A percentile compares a stretch with the other conserved stretches of the same genome.
Conservation (phyloP, 441 rosid genomes). For the Pelargonium cotyledonis region DNA sequence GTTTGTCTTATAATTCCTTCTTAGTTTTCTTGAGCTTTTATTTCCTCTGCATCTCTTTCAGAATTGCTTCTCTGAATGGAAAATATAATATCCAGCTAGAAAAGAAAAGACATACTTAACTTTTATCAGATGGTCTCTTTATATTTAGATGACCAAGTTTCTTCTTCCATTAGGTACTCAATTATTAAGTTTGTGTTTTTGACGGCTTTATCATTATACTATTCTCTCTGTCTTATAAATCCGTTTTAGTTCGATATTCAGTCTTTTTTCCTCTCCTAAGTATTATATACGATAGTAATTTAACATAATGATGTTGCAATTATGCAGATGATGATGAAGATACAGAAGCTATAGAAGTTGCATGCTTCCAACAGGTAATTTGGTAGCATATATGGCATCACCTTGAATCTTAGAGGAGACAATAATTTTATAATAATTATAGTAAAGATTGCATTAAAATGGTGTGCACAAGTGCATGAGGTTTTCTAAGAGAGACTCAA, state of each 20-base stretch:
- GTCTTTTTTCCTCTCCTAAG: neutral
- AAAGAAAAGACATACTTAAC: no score
- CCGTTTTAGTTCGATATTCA: neutral
- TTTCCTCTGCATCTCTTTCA: no score
- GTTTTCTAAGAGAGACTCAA: neutral
- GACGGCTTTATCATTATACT: neutral
- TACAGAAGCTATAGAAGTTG: slow-evolving; percentile 73
- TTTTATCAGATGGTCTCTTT: no score
- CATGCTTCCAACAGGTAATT: slow-evolving; percentile 69
- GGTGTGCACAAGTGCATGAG: neutral
- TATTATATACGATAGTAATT: neutral
- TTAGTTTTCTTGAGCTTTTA: no score
- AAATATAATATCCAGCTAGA: no score
- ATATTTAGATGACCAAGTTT: no score
- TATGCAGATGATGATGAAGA: slow-evolving; percentile 61
- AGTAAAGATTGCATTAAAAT: neutral
- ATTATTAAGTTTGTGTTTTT: neutral
- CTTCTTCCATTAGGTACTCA: neutral
- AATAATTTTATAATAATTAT: neutral
- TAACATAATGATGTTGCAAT: slow-evolving; percentile 10
- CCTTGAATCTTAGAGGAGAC: neutral
- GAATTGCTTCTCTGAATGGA: no score
- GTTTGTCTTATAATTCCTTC: no score
- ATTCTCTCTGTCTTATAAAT: neutral
- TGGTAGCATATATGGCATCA: neutral